Evolutionary conservation across 2,329 filamentous ascomycete genomes (phyloP).

Genomic region (Fusarium austroafricanum): DNA sequence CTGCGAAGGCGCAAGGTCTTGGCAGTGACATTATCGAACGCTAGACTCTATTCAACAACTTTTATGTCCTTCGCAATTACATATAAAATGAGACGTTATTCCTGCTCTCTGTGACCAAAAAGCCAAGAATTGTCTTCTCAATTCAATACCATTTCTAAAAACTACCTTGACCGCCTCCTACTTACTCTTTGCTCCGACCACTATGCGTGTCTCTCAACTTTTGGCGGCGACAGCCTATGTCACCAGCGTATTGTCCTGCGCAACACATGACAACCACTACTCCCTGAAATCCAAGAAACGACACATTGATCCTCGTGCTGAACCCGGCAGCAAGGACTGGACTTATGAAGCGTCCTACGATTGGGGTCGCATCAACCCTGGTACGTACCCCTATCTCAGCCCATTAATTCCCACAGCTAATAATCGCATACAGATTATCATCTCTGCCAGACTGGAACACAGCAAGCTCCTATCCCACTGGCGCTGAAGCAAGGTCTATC

Average conservation of each 20-base stretch:
- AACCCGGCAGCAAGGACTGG: conserved; percentile 14
- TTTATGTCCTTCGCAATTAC: conserved; percentile 5
- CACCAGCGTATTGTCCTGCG: conserved; percentile 9
- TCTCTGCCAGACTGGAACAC: conserved; percentile 36
- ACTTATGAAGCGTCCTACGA: conserved; percentile 35
- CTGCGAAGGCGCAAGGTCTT: conserved; percentile 4
- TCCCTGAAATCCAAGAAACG: conserved; percentile 28
- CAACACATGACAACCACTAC: conserved; percentile 25
- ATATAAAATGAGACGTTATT: neutral
- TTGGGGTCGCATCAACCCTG: conserved; percentile 33
- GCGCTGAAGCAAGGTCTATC: conserved; percentile 35
- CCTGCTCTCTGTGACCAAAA: neutral
- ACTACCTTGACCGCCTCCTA: too few species aligned
- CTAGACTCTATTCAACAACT: neutral
- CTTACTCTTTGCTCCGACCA: too few species aligned
- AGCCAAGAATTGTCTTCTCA: neutral
- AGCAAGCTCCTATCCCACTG: conserved; percentile 32
- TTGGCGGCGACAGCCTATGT: neutral
- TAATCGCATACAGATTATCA: conserved; percentile 7
- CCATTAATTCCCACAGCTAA: rapidly evolving
- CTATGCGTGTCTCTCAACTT: conserved; percentile 20
- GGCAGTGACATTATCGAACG: conserved; percentile 23
- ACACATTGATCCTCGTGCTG: conserved; percentile 22
- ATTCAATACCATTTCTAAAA: neutral
- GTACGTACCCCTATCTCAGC: neutral